A percentile compares a stretch with the other conserved stretches of the same genome.
Evolutionary conservation across 306 rosid species (phyloP).

Genomic region (Pyrus communis): DNA sequence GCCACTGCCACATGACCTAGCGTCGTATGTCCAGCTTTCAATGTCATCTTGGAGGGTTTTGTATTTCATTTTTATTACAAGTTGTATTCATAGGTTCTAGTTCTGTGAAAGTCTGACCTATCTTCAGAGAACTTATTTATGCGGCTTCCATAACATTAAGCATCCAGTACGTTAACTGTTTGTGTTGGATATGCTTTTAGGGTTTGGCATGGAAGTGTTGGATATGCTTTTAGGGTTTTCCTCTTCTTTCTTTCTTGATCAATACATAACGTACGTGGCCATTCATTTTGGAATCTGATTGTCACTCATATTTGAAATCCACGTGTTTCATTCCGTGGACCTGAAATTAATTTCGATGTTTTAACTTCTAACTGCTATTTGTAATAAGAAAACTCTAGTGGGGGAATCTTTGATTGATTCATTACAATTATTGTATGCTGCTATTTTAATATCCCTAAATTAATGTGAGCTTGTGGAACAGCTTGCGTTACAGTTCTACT

Average conservation of each 20-base stretch:
- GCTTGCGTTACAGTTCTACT: slow-evolving; percentile 42
- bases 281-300: neutral
- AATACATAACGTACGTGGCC: neutral
- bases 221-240: neutral
- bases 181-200: neutral
- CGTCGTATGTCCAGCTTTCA: neutral
- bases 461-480: neutral
- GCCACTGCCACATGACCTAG: neutral
- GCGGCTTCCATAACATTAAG: neutral
- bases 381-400: neutral
- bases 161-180: neutral
- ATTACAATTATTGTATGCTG: slow-evolving; percentile 12
- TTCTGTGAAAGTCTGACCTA: neutral
- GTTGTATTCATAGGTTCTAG: neutral
- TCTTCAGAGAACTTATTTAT: neutral
- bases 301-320: neutral
- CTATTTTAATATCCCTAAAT: neutral
- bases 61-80: neutral
- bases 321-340: neutral
- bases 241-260: neutral
- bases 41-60: neutral
- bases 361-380: neutral
- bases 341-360: neutral
- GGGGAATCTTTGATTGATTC: neutral
- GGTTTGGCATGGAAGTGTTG: neutral